These are phyloP conservation scores for Suaeda aralocaspica DNA, from an alignment of 148 eudicot genomes.

Conservation along the genomic window DNA sequence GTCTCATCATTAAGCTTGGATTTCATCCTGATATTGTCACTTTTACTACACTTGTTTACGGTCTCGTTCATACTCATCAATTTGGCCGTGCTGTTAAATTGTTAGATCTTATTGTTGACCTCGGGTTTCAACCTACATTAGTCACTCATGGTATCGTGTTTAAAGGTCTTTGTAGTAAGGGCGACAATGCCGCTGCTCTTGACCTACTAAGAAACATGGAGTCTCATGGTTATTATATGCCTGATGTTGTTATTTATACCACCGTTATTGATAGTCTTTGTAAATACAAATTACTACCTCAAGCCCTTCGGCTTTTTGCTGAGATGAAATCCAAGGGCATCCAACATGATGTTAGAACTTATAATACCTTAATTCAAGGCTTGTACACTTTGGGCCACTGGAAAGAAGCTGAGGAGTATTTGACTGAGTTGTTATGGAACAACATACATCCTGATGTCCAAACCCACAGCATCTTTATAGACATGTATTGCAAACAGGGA, in stretches of 20 bases:
- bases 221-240: too few species aligned
- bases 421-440: background rate
- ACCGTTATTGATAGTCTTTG: slow-evolving; percentile 9
- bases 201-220: background rate
- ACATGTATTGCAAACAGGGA: slow-evolving; percentile 21
- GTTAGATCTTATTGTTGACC: slow-evolving; percentile 11
- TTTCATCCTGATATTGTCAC: background rate
- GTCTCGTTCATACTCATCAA: background rate
- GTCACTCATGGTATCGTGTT: background rate
- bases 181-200: slow-evolving; percentile 4
- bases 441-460: background rate
- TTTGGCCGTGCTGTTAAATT: slow-evolving; percentile 9
- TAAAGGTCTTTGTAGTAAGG: background rate
- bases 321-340: too few species aligned
- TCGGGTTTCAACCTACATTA: background rate
- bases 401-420: slow-evolving; percentile 9
- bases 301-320: too few species aligned
- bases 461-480: slow-evolving; percentile 6
- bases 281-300: background rate
- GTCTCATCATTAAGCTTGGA: background rate
- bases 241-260: too few species aligned
- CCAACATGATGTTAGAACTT: background rate
- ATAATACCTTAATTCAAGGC: background rate
- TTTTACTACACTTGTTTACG: slow-evolving; percentile 4
- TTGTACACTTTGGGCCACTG: slow-evolving; percentile 12